Evolutionary conservation across 495 filamentous ascomycete species (phyloP), one percentile per base, ranked within the genome.

Genomic region (Schizothecium vesticola): DNA sequence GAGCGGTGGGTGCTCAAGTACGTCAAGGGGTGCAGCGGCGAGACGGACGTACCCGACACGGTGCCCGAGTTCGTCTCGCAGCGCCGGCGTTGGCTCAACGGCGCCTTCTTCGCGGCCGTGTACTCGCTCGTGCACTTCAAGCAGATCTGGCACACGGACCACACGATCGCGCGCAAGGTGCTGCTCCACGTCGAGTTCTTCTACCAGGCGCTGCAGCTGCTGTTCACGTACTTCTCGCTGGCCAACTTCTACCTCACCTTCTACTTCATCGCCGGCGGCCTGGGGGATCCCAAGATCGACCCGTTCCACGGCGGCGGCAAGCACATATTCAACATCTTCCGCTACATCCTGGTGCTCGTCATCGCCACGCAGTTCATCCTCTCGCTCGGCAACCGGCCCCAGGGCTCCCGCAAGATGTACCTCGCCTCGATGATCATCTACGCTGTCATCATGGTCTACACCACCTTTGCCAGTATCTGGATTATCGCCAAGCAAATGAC

Each of bases 221-320:
- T 95, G 57, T 99, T 99, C 81, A 99, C 96, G 43, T 99, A 92
- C 81, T 97, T 99, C 80, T 97, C 95, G 16, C 87, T 99, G 67
- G 94, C 95, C 73, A 99, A 99, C 79, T 99, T 98, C 81, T 99
- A 98, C 76, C 87, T 99, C 63, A 95, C 93, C 70, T 99, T 99
- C 79, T 98, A 93, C 86, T 98, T 98, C 84, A 92, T 98, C 75
- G 93, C 93, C 59, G 96, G 96, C 55, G 96, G 93, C n/a, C 86
- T 99, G 16, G 87, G 90, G 6, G 92, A 98, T 72, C 78, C 86
- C 0, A 82, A 81, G 36, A 81, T 97, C 69, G 94, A 98, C 79
- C 96, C 96, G 1, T 98, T 98, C 71, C 87, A 94, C 75, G 85
- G 89, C 67, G 89, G 94, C 75, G 93, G 92, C 25, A 83, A 88